Conservation (phyloP, 2,329 filamentous ascomycete species). For the Pestalotiopsis sp. region DNA sequence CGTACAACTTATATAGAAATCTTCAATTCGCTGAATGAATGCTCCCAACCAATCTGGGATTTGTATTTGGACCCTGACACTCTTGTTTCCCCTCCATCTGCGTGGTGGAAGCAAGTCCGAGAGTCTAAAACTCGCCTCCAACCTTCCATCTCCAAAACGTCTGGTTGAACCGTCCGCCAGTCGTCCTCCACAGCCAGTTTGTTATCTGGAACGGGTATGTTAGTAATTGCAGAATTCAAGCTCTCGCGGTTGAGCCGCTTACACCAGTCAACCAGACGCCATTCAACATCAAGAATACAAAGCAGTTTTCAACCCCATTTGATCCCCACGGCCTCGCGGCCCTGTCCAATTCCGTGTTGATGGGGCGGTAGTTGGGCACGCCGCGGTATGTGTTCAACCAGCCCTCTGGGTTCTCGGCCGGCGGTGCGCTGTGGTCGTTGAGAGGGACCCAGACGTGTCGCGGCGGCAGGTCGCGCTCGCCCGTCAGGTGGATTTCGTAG, state of each 20-base stretch:
- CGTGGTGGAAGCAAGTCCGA: background rate
- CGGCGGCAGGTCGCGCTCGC: slow-evolving; percentile 16
- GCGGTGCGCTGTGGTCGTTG: slow-evolving; percentile 20
- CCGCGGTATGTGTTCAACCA: slow-evolving; percentile 28
- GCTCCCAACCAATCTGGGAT: background rate
- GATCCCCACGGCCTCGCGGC: slow-evolving; percentile 27
- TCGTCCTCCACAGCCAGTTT: slow-evolving; percentile 27
- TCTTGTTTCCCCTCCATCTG: background rate
- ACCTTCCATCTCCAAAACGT: slow-evolving; percentile 25
- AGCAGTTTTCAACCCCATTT: slow-evolving; percentile 24
- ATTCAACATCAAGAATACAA: slow-evolving; percentile 31
- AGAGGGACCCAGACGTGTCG: slow-evolving; percentile 21
- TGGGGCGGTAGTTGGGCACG: slow-evolving; percentile 30
- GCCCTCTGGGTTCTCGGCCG: slow-evolving; percentile 25
- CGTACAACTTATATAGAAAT: background rate
- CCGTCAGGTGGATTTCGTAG: slow-evolving; percentile 31
- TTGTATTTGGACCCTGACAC: background rate
- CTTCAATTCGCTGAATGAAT: background rate
- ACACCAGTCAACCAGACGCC: slow-evolving; percentile 30
- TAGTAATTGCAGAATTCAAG: background rate
- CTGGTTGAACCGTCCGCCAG: slow-evolving; percentile 24
- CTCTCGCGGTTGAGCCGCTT: slow-evolving; percentile 15
- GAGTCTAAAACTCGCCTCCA: slow-evolving; percentile 26
- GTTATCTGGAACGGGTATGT: slow-evolving; percentile 13
- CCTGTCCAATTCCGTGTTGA: slow-evolving; percentile 27